phyloP scores from a whole-genome alignment of 1,139 yeast species.

The Zygoascus hellenicus region DNA sequence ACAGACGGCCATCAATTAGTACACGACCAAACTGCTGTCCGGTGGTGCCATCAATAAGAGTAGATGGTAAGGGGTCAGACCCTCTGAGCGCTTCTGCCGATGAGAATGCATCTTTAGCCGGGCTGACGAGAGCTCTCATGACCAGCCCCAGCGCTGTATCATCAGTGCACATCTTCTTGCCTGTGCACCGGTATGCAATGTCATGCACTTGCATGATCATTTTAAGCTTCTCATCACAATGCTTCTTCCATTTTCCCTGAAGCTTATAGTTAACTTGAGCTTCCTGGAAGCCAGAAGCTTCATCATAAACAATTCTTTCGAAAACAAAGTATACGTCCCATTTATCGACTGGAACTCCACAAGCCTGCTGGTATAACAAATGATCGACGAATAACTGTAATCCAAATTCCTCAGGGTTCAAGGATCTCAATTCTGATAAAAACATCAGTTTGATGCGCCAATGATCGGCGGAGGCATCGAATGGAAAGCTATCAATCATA shows the following conservation, averaged over 20 bases:
- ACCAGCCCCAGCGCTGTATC: constrained; percentile 25
- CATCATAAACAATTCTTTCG: constrained; percentile 28
- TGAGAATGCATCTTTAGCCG: constrained; percentile 18
- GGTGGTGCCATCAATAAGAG: not conserved
- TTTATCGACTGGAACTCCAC: constrained; percentile 27
- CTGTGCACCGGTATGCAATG: constrained; percentile 28
- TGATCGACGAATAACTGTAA: constrained; percentile 25
- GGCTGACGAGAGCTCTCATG: constrained; percentile 27
- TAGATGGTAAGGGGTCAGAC: constrained; percentile 16
- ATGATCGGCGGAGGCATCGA: constrained; percentile 28
- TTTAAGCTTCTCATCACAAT: constrained; percentile 25
- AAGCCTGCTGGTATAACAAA: constrained; percentile 28
- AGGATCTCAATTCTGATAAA: constrained; percentile 37
- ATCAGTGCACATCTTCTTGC: constrained; percentile 22
- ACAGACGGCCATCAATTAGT: constrained; percentile 22
- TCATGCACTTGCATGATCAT: constrained; percentile 27
- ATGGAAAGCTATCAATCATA: constrained; percentile 31
- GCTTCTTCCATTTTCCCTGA: constrained; percentile 18
- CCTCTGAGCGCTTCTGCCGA: constrained; percentile 23
- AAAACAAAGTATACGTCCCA: constrained; percentile 31
- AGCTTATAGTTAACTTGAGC: constrained; percentile 10
- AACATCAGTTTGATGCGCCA: constrained; percentile 39
- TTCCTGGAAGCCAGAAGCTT: constrained; percentile 10
- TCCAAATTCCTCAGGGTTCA: constrained; percentile 35
- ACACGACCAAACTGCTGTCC: constrained; percentile 16